Conservation (phyloP, 257 asterid species). For the Solanum bulbocastanum region DNA sequence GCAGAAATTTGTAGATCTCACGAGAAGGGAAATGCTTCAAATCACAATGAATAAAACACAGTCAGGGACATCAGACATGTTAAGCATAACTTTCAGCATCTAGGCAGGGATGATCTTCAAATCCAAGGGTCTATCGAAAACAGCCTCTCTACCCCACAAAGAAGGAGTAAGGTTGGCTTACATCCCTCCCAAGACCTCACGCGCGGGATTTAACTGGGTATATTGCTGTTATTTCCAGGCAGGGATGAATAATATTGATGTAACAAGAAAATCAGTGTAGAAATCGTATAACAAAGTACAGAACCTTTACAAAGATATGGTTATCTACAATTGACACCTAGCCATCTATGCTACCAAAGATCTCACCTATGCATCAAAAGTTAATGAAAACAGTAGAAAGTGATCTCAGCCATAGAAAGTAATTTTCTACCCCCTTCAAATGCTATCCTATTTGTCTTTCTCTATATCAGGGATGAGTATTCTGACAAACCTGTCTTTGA, state of each 20-base stretch:
- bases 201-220: neutral
- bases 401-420: neutral
- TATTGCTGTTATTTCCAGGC: neutral
- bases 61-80: neutral
- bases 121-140: neutral
- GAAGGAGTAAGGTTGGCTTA: neutral
- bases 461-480: neutral
- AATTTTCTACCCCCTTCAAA: neutral
- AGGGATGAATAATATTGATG: neutral
- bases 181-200: neutral
- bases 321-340: neutral
- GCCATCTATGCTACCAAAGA: neutral
- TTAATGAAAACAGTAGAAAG: neutral
- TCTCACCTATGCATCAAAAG: neutral
- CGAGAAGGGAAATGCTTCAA: neutral
- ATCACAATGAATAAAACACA: neutral
- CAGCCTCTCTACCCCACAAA: neutral
- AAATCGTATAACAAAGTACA: neutral
- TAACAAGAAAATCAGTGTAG: neutral
- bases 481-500: conserved; percentile 60
- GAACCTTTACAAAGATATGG: neutral
- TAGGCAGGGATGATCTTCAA: neutral
- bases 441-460: neutral
- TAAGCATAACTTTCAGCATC: neutral
- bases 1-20: neutral